phyloP scores from a whole-genome alignment of 768 basidiomycete species.

The Amyloporia xantha region DNA sequence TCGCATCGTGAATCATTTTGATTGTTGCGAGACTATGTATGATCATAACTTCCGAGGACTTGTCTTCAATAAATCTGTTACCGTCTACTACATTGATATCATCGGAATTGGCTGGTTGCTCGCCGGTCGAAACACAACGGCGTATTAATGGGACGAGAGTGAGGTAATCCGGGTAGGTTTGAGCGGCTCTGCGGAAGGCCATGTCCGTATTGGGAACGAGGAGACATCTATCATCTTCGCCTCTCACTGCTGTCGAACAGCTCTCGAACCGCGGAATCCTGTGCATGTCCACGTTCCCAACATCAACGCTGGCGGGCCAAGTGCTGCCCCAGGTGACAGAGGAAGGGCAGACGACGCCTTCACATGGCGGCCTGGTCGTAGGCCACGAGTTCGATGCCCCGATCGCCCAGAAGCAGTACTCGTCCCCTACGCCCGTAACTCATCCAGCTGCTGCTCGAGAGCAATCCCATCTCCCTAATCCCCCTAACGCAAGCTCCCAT shows the following conservation, averaged over 20 bases:
- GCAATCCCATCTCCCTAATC: conserved; percentile 2
- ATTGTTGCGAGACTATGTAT: too few species aligned
- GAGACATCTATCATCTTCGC: neutral
- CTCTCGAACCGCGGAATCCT: conserved; percentile 1
- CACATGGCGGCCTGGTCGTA: conserved; percentile 47
- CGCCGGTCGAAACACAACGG: too few species aligned
- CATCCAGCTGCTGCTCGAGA: conserved; percentile 11
- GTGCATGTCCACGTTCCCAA: conserved; percentile 43
- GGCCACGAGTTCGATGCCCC: conserved; percentile 66
- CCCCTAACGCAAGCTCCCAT: neutral
- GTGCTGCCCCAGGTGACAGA: conserved; percentile 14
- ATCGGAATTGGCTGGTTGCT: too few species aligned
- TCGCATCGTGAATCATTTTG: too few species aligned
- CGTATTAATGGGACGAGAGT: too few species aligned
- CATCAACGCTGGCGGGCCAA: conserved; percentile 32
- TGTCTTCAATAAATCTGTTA: too few species aligned
- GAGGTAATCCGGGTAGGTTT: too few species aligned
- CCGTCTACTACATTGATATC: too few species aligned
- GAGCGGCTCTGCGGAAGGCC: too few species aligned
- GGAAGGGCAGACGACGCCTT: conserved; percentile 34
- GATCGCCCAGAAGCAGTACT: conserved; percentile 35
- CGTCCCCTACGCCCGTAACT: conserved; percentile 20
- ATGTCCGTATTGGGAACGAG: too few species aligned
- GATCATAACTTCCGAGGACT: too few species aligned
- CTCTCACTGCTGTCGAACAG: conserved; percentile 1